A percentile compares a stretch with the other conserved stretches of the same genome.
These are phyloP conservation scores for Acidomyces sp. DNA, from an alignment of 495 filamentous ascomycete genomes.

Conservation along the genomic window DNA sequence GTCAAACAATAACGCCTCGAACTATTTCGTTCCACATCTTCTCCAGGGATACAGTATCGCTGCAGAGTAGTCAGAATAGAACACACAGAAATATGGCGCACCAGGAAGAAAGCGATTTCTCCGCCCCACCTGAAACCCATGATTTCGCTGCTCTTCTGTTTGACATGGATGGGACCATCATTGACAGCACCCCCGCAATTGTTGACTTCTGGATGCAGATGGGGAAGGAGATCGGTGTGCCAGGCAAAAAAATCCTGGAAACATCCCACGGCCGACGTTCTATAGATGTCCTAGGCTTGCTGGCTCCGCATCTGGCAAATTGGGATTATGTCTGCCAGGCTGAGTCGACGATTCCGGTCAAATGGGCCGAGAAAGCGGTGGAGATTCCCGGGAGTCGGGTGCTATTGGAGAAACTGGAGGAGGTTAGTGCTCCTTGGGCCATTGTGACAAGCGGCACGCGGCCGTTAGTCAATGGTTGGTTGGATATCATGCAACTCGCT, in stretches of 20 bases:
- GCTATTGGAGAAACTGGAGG: conserved; percentile 46
- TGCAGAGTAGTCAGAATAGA: too few species aligned
- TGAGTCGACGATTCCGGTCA: conserved; percentile 63
- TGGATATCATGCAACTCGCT: conserved; percentile 62
- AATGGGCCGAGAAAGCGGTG: conserved; percentile 61
- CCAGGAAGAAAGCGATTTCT: conserved; percentile 33
- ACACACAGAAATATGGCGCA: conserved; percentile 9
- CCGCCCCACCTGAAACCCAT: conserved; percentile 44
- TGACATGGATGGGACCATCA: conserved; percentile 81
- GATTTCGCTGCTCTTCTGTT: conserved; percentile 71
- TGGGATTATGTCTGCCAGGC: conserved; percentile 80
- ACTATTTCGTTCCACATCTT: too few species aligned
- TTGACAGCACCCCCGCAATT: conserved; percentile 70
- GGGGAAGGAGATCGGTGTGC: conserved; percentile 16
- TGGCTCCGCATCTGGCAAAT: conserved; percentile 69
- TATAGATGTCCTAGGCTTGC: conserved; percentile 64
- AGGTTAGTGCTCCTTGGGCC: conserved; percentile 56
- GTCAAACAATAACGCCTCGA: too few species aligned
- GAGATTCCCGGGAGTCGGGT: conserved; percentile 62
- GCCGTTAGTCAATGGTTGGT: conserved; percentile 75
- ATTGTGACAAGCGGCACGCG: conserved; percentile 84
- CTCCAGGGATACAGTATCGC: too few species aligned
- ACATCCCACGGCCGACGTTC: conserved; percentile 80
- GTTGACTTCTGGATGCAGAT: conserved; percentile 85
- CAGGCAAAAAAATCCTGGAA: conserved; percentile 50